Evolutionary conservation across 805 yeast genomes (phyloP), one percentile per base, ranked within the genome.

Genomic region (Pichia phayaonensis): DNA sequence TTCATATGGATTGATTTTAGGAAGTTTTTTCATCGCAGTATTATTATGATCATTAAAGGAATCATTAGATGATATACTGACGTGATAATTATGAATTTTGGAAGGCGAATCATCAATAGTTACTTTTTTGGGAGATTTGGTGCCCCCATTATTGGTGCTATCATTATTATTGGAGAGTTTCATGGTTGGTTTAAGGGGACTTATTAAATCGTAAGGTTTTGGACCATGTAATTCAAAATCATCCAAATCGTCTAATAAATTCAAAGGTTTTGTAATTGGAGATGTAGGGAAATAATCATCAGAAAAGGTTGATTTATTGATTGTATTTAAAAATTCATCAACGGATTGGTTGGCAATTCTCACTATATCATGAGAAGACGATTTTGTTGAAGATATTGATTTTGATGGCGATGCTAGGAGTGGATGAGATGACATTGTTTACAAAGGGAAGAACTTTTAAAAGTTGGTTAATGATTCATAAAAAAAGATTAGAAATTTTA

Each of bases 81-180:
- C 60, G 8, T 59, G 59, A 12, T 55, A 57, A 4, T 60, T 65
- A 42, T 54, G 47, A 8, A 68, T 61, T 52, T 67, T 66, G 46
- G 73, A 72, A 3, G 75, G 73, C 1, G 72, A 63, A 7, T 56
- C 51, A 47, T 70, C 72, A 40, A 72, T 71, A 23, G 64, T 64
- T 8, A 72, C 75, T 48, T 68, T 71, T 47, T 63, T 68, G 0
- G 72, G 59, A 16, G 57, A 51, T 41, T 57, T 61, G 11, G 7
- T 34, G 2, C 12, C 12, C 4, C n/a, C 12, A n/a, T 34, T 11
- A 34, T n/a, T 34, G n/a, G 5, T 34, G 7, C n/a, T 34, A 34
- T n/a, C 11, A n/a, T n/a, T n/a, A n/a, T n/a, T n/a, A n/a, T n/a
- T n/a, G n/a, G n/a, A n/a, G n/a, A n/a, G n/a, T 34, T n/a, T 34